Conservation (phyloP, 257 asterid genomes). For the Lantana camara region DNA sequence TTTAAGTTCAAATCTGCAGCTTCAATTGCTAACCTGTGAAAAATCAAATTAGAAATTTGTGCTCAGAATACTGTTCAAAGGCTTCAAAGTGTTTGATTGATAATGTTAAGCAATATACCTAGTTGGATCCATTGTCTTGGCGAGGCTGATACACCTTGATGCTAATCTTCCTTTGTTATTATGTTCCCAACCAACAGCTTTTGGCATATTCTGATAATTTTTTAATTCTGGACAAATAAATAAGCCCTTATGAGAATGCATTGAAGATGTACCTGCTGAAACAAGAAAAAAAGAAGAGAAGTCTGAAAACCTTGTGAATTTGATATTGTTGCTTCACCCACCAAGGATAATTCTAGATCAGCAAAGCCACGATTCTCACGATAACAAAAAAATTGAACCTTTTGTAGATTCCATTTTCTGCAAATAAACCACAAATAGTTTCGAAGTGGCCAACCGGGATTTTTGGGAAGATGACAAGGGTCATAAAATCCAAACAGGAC, state of each 20-base stretch:
- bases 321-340: conserved; percentile 75
- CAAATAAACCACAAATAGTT: conserved; percentile 71
- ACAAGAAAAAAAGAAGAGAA: conserved; percentile 21
- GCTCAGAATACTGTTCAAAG: conserved; percentile 14
- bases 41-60: conserved; percentile 23
- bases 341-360: conserved; percentile 73
- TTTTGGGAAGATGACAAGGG: conserved; percentile 75
- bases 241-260: conserved; percentile 27
- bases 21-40: conserved; percentile 72
- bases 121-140: conserved; percentile 88
- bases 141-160: conserved; percentile 77
- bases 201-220: conserved; percentile 53
- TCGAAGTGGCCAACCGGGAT: conserved; percentile 98
- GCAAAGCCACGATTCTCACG: conserved; percentile 93
- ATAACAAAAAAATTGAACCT: conserved; percentile 71
- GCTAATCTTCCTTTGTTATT: conserved; percentile 61
- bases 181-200: conserved; percentile 84
- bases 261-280: conserved; percentile 14
- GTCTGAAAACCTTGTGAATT: conserved; percentile 63
- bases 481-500: conserved; percentile 90
- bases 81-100: conserved; percentile 19
- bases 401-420: conserved; percentile 68
- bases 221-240: conserved; percentile 50
- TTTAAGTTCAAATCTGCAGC: conserved; percentile 98
- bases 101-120: conserved; percentile 47